Evolutionary conservation across 2,329 filamentous ascomycete genomes (phyloP), one percentile per base, ranked within the genome.

Genomic region (Cercospora sesami): DNA sequence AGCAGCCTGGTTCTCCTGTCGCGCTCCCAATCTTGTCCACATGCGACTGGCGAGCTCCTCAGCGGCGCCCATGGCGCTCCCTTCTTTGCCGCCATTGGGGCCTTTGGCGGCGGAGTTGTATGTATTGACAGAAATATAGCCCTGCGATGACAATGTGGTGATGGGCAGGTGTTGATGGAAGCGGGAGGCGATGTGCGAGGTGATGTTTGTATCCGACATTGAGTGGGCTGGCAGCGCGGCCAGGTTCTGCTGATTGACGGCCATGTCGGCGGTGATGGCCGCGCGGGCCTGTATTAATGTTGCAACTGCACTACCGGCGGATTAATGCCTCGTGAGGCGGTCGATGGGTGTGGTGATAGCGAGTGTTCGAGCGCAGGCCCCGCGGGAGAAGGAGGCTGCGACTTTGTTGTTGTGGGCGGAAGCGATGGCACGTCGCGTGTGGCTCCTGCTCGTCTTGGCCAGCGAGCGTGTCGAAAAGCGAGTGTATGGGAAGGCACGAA

Each of bases 111-210:
- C 94, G 10, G 92, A 92, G 10, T 92, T 94, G 79, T 96, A 98
- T 21, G 94, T 99, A 83, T 99, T 99, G 72, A 99, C 84, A 63
- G 92, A 91, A 77, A 99, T 90, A 74, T 98, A 86, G 60, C 91
- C 95, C 78, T 98, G 94, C 0, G 93, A 96, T 0, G 94, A 97
- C 18, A 99, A 87, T 60, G 89, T 88, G 63, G 95, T 93, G 0
- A 94, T 96, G 9, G 95, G 93, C 68, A 95, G 83, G 64, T 92
- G 91, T 63, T 96, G 91, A 82, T 99, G 95, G 80, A 97, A 99
- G 64, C 94, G 93, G 79, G 87, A 93, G 74, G 91, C 92, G 70
- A 95, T 86, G 79, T 94, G 92, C 63, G 90, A 90, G 3, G 91
- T 95, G 73, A 94, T 83, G 61, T 72, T 71, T n/a, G 76, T 77